Percentiles rank a stretch among this genome's conserved stretches.
These are phyloP conservation scores for Terfezia claveryi DNA, from an alignment of 495 filamentous ascomycete species.

Conservation along the genomic window DNA sequence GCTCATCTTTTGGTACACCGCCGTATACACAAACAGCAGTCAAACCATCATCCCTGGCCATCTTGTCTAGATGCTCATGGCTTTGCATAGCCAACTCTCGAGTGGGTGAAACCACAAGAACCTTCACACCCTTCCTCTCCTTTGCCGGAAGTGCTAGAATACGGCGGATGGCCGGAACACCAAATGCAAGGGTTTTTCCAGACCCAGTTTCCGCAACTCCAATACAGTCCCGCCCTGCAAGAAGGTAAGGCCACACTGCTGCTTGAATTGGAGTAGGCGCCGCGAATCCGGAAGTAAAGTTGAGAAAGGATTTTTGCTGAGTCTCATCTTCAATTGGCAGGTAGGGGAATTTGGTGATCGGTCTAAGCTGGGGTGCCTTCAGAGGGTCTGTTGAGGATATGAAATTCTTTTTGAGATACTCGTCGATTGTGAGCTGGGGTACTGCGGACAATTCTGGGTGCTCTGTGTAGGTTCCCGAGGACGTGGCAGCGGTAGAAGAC, in stretches of 20 bases:
- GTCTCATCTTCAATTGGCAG: slow-evolving; percentile 38
- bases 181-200: slow-evolving; percentile 87
- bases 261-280: slow-evolving; percentile 79
- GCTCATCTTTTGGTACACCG: slow-evolving; percentile 71
- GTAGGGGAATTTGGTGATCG: slow-evolving; percentile 58
- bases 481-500: slow-evolving; percentile 7
- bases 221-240: slow-evolving; percentile 71
- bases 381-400: slow-evolving; percentile 54
- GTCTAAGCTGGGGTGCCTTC: slow-evolving; percentile 32
- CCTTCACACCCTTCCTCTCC: slow-evolving; percentile 33
- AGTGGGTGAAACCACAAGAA: slow-evolving; percentile 80
- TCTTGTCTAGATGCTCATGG: slow-evolving; percentile 47
- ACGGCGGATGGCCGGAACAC: slow-evolving; percentile 48
- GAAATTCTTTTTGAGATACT: slow-evolving; percentile 45
- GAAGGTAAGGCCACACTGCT: slow-evolving; percentile 69
- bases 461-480: slow-evolving; percentile 30
- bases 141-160: slow-evolving; percentile 31
- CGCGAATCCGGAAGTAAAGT: slow-evolving; percentile 47
- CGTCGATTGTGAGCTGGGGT: slow-evolving; percentile 48
- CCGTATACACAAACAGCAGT: slow-evolving; percentile 70
- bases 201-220: slow-evolving; percentile 93
- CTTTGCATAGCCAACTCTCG: slow-evolving; percentile 87
- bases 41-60: slow-evolving; percentile 42
- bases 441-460: slow-evolving; percentile 34
- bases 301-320: slow-evolving; percentile 26